phyloP scores from a whole-genome alignment of 164 flowering plant genomes.

The Dillenia suffruticosa region DNA sequence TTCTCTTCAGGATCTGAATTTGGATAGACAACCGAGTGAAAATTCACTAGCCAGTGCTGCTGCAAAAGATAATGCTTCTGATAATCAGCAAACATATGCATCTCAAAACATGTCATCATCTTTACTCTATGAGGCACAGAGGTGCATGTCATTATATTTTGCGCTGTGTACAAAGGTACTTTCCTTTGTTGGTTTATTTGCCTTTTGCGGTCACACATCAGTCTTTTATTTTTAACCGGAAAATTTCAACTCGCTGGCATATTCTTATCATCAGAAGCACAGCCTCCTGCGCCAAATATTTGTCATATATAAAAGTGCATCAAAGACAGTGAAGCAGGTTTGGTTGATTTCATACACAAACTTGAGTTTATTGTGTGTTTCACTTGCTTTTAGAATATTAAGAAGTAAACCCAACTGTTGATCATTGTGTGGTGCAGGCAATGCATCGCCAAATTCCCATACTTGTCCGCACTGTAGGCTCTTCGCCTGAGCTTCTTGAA shows the following conservation, averaged over 20 bases:
- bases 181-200: background rate
- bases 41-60: slow-evolving; percentile 21
- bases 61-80: slow-evolving; percentile 35
- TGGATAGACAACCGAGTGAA: slow-evolving; percentile 39
- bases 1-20: slow-evolving; percentile 40
- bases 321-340: slow-evolving; percentile 79
- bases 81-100: slow-evolving; percentile 26
- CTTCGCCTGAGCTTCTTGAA: slow-evolving; percentile 76
- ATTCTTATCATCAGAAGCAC: slow-evolving; percentile 58
- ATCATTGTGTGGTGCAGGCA: slow-evolving; percentile 51
- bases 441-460: slow-evolving; percentile 82
- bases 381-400: too few relatives aligned
- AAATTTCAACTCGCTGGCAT: slow-evolving; percentile 1
- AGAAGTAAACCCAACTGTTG: background rate
- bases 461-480: slow-evolving; percentile 85
- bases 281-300: slow-evolving; percentile 80
- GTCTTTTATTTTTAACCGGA: background rate
- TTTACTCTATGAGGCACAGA: slow-evolving; percentile 62
- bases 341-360: background rate
- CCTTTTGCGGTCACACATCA: background rate
- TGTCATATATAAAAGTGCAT: slow-evolving; percentile 47
- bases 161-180: slow-evolving; percentile 95
- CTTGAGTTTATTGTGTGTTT: too few relatives aligned
- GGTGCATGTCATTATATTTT: slow-evolving; percentile 88
- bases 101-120: slow-evolving; percentile 39